Conservation (phyloP, 2,329 filamentous ascomycete species). For the Ceratocystis colombiana region DNA sequence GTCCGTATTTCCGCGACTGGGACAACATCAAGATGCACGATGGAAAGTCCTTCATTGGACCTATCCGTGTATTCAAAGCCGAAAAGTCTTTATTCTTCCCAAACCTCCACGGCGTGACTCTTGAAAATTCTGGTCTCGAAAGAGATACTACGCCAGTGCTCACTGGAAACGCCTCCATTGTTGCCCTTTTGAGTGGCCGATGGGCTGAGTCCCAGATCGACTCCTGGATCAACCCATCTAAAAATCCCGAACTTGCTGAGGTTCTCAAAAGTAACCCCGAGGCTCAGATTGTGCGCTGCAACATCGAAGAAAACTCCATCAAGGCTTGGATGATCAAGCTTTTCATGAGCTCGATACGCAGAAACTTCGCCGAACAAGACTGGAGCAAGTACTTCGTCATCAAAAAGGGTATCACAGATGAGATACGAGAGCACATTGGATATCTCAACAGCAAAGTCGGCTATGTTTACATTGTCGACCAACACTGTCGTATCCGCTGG, state of each 20-base stretch:
- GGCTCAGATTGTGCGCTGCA: conserved; percentile 75
- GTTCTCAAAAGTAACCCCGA: conserved; percentile 46
- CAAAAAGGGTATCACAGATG: conserved; percentile 46
- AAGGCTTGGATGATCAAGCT: conserved; percentile 50
- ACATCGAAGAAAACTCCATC: conserved; percentile 71
- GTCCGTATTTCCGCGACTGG: conserved; percentile 96
- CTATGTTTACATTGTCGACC: conserved; percentile 85
- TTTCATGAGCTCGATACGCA: conserved; percentile 46
- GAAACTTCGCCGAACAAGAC: conserved; percentile 41
- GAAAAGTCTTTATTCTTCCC: conserved; percentile 86
- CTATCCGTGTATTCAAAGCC: conserved; percentile 70
- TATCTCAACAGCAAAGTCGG: conserved; percentile 84
- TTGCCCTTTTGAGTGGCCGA: conserved; percentile 68
- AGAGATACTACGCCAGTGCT: conserved; percentile 67
- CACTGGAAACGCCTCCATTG: conserved; percentile 61
- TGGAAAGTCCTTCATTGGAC: conserved; percentile 85
- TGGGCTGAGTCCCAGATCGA: conserved; percentile 79
- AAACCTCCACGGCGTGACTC: conserved; percentile 73
- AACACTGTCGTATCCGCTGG: conserved; percentile 84
- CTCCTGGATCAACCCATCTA: conserved; percentile 55
- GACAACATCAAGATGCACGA: conserved; percentile 69
- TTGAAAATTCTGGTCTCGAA: conserved; percentile 46
- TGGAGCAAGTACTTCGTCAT: conserved; percentile 55
- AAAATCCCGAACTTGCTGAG: conserved; percentile 60
- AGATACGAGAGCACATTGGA: conserved; percentile 54